Conservation (phyloP, 352 stramenopile genomes). For the Pythium grandisporangium region DNA sequence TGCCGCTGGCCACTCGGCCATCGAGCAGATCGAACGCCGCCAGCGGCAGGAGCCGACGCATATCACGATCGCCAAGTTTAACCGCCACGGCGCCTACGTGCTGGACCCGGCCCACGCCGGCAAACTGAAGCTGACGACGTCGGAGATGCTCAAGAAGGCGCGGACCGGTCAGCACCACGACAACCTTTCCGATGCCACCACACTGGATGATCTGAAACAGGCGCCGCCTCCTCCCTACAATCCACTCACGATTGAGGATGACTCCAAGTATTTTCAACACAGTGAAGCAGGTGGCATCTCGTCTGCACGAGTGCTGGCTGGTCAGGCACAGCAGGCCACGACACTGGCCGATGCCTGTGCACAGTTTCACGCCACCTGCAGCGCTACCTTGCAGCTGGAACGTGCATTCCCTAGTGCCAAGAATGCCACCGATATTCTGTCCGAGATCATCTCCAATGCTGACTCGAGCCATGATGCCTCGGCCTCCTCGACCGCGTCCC, state of each 20-base stretch:
- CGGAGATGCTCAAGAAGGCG: conserved; percentile 23
- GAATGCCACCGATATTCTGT: conserved; percentile 42
- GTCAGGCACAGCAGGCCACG: conserved; percentile 1
- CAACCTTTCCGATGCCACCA: conserved; percentile 46
- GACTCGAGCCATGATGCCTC: conserved; percentile 43
- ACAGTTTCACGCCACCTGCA: conserved; percentile 35
- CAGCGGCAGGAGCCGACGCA: conserved; percentile 21
- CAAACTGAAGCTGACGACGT: conserved; percentile 25
- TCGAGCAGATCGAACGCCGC: conserved; percentile 14
- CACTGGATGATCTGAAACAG: conserved; percentile 59
- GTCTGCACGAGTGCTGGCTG: not conserved
- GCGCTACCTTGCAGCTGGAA: conserved; percentile 31
- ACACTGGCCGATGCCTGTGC: conserved; percentile 18
- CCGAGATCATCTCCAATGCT: conserved; percentile 55
- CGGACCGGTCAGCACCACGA: conserved; percentile 29
- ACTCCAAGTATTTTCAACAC: conserved; percentile 77
- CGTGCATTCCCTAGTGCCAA: conserved; percentile 44
- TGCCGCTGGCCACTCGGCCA: conserved; percentile 26
- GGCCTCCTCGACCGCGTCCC: conserved; percentile 34
- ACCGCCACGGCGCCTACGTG: conserved; percentile 75
- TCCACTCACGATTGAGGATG: conserved; percentile 71
- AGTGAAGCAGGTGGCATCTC: conserved; percentile 16
- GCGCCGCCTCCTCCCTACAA: conserved; percentile 52
- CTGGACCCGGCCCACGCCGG: conserved; percentile 60
- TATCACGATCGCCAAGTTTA: conserved; percentile 85